Evolutionary conservation across 805 yeast genomes (phyloP).

Genomic region (Wickerhamiella kurtzmanii): DNA sequence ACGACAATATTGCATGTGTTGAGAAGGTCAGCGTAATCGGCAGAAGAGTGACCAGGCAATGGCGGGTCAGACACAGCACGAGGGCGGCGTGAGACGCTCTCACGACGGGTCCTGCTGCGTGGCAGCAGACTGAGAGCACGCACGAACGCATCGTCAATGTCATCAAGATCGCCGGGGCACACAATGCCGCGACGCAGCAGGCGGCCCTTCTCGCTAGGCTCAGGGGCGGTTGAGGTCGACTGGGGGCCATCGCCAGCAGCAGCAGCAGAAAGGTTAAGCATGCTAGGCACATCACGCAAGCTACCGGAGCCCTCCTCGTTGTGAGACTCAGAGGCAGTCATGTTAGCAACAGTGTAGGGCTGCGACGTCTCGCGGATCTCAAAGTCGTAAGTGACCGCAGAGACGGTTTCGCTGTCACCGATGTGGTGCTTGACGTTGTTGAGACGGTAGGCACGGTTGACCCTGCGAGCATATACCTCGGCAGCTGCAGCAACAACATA

Average conservation of each 20-base stretch:
- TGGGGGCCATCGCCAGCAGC: not conserved
- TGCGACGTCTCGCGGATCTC: slow-evolving; percentile 18
- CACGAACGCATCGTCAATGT: slow-evolving; percentile 66
- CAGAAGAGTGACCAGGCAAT: slow-evolving; percentile 9
- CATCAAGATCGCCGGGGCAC: slow-evolving; percentile 52
- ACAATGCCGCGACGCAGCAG: slow-evolving; percentile 36
- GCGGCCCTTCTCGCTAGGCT: slow-evolving; percentile 20
- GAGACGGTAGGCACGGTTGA: slow-evolving; percentile 90
- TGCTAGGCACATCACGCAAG: not conserved
- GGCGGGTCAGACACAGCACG: slow-evolving; percentile 29
- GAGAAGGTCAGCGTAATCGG: slow-evolving; percentile 28
- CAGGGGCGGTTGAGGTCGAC: not conserved
- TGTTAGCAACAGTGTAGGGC: slow-evolving; percentile 32
- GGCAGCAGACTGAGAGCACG: slow-evolving; percentile 66
- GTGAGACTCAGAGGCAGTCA: too few relatives aligned
- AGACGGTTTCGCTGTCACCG: slow-evolving; percentile 25
- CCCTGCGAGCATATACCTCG: slow-evolving; percentile 91
- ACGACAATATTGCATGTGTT: slow-evolving; percentile 78
- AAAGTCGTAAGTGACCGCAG: slow-evolving; percentile 67
- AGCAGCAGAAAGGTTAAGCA: not conserved
- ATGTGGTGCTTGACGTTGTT: slow-evolving; percentile 54
- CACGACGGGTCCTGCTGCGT: slow-evolving; percentile 27
- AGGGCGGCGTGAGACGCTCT: slow-evolving; percentile 26
- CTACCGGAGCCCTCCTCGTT: not conserved
- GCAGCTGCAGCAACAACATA: slow-evolving; percentile 93